These are phyloP conservation scores for Salix koriyanagi DNA, from an alignment of 345 rosid genomes.

Conservation along the genomic window DNA sequence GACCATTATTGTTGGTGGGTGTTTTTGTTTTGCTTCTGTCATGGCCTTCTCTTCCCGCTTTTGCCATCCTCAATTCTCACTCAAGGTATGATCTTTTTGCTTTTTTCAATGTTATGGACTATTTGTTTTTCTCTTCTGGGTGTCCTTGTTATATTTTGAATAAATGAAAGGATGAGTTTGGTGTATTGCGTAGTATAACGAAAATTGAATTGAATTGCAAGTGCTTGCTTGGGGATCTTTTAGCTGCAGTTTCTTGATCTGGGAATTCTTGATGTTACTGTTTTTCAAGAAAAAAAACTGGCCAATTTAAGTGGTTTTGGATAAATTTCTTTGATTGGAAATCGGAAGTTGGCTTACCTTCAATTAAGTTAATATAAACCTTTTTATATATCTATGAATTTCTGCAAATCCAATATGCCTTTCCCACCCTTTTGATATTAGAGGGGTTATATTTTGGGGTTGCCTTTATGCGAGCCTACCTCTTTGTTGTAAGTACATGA, in stretches of 20 bases:
- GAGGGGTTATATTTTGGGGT: neutral
- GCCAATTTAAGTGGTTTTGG: neutral
- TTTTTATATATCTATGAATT: neutral
- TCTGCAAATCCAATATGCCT: neutral
- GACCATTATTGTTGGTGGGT: slow-evolving; percentile 17
- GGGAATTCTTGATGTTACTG: neutral
- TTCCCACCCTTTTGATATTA: neutral
- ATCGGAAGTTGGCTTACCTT: neutral
- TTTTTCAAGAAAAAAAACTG: no score
- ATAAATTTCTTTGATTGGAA: neutral
- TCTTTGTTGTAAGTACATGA: neutral
- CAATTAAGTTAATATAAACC: neutral
- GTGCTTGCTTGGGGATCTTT: neutral
- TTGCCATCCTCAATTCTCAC: slow-evolving; percentile 35
- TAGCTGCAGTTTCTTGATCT: neutral
- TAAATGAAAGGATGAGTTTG: neutral
- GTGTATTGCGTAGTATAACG: neutral
- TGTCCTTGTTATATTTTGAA: neutral
- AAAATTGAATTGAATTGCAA: slow-evolving; percentile 3
- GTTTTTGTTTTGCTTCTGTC: slow-evolving; percentile 21
- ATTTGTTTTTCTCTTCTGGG: neutral
- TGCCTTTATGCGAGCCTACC: neutral
- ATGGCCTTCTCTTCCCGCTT: slow-evolving; percentile 61
- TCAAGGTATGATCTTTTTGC: slow-evolving; percentile 37
- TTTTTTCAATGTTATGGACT: neutral